Base-by-base conservation (phyloP, 306 rosid species). In the Phaseolus lunatus region DNA sequence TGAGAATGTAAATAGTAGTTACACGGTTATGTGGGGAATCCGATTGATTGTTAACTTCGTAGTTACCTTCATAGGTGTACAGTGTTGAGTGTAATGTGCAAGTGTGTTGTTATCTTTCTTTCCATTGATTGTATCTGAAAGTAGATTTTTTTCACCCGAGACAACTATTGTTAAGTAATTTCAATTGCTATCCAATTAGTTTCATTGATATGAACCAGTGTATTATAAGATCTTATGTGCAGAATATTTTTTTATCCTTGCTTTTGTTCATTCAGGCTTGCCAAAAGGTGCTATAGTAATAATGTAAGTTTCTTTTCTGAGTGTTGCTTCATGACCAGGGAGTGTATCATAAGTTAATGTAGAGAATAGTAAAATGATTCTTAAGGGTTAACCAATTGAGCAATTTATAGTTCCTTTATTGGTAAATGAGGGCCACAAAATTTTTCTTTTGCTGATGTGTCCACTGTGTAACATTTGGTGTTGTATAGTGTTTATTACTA, bases 1-100 rank as follows among this genome's bases (percentile, higher is more conserved):
- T 64, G 56, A 70, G 83, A 56, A 64, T 88, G 96, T 90, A 87
- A 73, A 92, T 90, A 88, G 86, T 88, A 86, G 86, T 86, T 84
- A 75, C 81, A 78, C 43, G 69, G 77, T 61, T 78, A 64, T 77
- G 70, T 74, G 83, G 79, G 79, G 71, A 75, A 77, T 78, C 85
- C 83, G 75, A 70, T 83, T 71, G 59, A 70, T 71, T 81, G 82
- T 70, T 75, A 29, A 37, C 85, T 70, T 50, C 18, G 72, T 72
- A 73, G 90, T 83, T 75, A 78, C 73, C 81, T 79, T 70, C 70
- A 53, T 73, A 76, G 83, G 48, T 92, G 97, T 92, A 90, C 81
- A 89, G 88, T 79, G 79, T 80, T 80, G 83, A 75, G 82, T 74
- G 75, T 76, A 64, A 56, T 13, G 39, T 77, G 27, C 14, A 16